A percentile compares a stretch with the other conserved stretches of the same genome.
Evolutionary conservation across 225 moss, liverwort and hornwort genomes (phyloP).

Genomic region (Pseudoscleropodium purum): DNA sequence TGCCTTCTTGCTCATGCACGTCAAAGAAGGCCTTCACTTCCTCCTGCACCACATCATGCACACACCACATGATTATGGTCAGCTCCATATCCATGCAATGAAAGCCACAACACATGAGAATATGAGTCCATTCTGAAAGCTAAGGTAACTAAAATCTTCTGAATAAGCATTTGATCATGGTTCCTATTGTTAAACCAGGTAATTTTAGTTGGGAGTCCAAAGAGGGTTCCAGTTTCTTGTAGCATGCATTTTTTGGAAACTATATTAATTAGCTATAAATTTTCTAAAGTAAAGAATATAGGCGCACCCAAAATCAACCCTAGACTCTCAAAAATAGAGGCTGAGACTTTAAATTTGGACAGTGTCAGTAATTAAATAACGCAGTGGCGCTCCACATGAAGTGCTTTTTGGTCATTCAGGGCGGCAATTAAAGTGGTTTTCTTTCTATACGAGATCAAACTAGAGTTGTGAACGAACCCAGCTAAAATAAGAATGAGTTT

Average conservation of each 20-base stretch:
- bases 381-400: neutral
- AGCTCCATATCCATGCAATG: neutral
- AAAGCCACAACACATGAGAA: neutral
- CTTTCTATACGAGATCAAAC: neutral
- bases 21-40: slow-evolving; percentile 58
- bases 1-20: slow-evolving; percentile 50
- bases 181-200: neutral
- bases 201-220: neutral
- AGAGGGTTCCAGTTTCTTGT: neutral
- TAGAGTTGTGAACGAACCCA: neutral
- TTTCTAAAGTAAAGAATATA: neutral
- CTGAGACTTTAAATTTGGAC: neutral
- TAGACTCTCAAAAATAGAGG: neutral
- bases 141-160: neutral
- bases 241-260: neutral
- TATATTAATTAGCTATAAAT: neutral
- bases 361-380: neutral
- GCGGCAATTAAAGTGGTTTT: neutral
- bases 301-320: neutral
- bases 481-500: neutral
- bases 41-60: slow-evolving; percentile 9
- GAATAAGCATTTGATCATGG: neutral
- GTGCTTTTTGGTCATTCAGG: neutral
- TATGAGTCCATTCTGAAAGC: neutral
- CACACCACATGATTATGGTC: neutral